Base-by-base conservation (phyloP, 768 basidiomycete species). In the Sarcodon aspratus region DNA sequence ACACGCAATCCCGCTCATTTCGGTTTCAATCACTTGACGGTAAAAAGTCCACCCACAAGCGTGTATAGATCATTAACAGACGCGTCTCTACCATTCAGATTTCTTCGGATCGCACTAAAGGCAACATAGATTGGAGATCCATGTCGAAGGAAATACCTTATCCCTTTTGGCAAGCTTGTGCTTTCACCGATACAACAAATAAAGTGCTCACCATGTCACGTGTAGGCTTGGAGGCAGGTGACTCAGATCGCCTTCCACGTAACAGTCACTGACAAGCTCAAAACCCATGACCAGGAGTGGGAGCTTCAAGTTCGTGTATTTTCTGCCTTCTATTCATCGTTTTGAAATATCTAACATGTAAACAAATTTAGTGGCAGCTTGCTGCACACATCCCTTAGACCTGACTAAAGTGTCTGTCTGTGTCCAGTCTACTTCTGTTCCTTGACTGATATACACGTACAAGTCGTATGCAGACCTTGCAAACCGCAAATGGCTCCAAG, bases 341-440 rank as follows among this genome's bases (percentile, higher is more conserved):
- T 33, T 6, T 34, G 9, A 17, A 7, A 13, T 42, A 36, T 36
- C 10, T 44, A 18, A 46, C 17, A n/a, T 34, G 35, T 33, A 36
- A 21, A 46, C 44, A 10, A 11, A 17, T 32, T 43, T 52, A 86
- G 86, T 89, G 78, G 87, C 88, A 36, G 82, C 87, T 31, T 78
- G 73, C 48, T 82, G 76, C 59, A 91, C 87, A 0, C 88, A 91
- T 67, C 88, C 88, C 36, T 63, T 91, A 48, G 88, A 91, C 64
- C 69, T 91, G 47, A 84, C 85, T 33, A 94, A 91, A 80, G 85
- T 90, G 81, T 86, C 51, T 52, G 79, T 38, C 45, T 38, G 34
- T 9, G 21, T 27, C n/a, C 32, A 33, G 17, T n/a, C 38, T 31
- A 15, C 17, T 38, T 46, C 33, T 33, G 15, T 31, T 11, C 46